These are phyloP conservation scores for Quercus variabilis DNA, from an alignment of 306 rosid species.

Conservation along the genomic window DNA sequence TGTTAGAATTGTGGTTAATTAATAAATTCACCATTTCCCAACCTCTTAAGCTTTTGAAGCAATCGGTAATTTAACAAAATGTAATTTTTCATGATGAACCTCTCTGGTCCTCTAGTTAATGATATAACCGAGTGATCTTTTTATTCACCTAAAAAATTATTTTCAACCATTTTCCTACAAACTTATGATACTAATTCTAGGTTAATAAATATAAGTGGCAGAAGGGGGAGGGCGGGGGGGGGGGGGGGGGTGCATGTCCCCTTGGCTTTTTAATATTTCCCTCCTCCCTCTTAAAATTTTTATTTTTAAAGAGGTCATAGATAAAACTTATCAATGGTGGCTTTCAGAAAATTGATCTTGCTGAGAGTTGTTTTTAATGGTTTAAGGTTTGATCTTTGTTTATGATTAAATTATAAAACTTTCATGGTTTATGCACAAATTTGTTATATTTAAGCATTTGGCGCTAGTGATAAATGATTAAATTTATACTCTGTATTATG, in stretches of 20 bases:
- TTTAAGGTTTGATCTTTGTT: conserved; percentile 1
- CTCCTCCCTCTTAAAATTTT: too few species aligned
- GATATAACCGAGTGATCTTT: neutral
- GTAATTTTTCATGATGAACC: neutral
- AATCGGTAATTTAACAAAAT: too few species aligned
- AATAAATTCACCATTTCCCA: too few species aligned
- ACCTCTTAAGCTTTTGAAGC: too few species aligned
- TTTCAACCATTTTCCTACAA: neutral
- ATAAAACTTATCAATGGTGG: neutral
- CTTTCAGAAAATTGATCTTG: conserved; percentile 12
- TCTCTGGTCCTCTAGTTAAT: neutral
- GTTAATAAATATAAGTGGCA: too few species aligned
- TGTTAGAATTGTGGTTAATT: too few species aligned
- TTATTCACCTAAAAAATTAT: neutral
- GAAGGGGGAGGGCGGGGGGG: too few species aligned
- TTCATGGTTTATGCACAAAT: conserved; percentile 2
- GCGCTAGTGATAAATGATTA: neutral
- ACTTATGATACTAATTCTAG: neutral
- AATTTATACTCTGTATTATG: neutral
- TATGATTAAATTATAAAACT: neutral
- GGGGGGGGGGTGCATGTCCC: too few species aligned
- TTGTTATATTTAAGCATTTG: neutral
- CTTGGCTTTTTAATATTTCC: too few species aligned
- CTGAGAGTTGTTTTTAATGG: neutral
- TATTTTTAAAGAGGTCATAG: neutral